These are phyloP conservation scores for Malus fusca DNA, from an alignment of 306 rosid genomes.

Conservation along the genomic window DNA sequence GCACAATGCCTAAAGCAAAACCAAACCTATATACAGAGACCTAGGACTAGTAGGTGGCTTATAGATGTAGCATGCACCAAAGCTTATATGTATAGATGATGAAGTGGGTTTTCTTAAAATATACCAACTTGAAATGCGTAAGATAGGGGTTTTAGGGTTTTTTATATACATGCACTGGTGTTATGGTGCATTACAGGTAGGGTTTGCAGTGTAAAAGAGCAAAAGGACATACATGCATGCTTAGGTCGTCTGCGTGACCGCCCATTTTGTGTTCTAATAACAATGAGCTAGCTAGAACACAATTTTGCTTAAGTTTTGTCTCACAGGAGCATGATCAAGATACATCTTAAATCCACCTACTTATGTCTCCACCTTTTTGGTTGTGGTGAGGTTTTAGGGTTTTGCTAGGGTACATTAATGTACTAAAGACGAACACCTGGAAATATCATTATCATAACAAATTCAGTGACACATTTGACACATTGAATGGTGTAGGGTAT, in stretches of 20 bases:
- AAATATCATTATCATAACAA: background rate
- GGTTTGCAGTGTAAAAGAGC: slow-evolving; percentile 17
- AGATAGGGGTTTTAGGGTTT: background rate
- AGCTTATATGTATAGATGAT: background rate
- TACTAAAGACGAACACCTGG: background rate
- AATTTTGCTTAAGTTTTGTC: background rate
- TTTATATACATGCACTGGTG: background rate
- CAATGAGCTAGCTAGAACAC: background rate
- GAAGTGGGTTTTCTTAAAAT: slow-evolving; percentile 1
- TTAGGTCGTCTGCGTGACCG: slow-evolving; percentile 6
- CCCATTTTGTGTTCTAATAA: background rate
- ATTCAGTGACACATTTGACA: background rate
- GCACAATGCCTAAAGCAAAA: background rate
- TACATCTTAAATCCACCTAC: background rate
- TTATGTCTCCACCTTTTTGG: background rate
- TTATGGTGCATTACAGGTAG: slow-evolving; percentile 41
- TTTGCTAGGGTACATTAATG: background rate
- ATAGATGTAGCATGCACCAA: slow-evolving; percentile 3
- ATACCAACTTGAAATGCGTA: background rate
- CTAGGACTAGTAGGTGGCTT: background rate
- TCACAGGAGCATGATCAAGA: background rate
- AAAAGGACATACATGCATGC: slow-evolving; percentile 6
- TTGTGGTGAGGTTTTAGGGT: background rate
- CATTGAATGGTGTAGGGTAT: background rate
- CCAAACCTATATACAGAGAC: background rate